Conservation (phyloP, 306 rosid genomes). For the Pterocarpus macrocarpus region DNA sequence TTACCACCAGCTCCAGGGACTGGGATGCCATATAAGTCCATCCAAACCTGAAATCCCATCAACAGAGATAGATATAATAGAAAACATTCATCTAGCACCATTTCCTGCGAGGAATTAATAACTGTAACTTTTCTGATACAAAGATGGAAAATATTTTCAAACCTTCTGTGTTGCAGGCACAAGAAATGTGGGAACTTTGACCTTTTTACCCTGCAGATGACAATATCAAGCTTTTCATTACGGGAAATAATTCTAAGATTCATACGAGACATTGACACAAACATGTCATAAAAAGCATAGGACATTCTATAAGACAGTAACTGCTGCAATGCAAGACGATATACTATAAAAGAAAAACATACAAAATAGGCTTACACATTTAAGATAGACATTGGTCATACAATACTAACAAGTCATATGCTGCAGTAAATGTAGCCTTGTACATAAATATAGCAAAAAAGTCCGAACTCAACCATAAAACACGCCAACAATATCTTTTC, state of each 20-base stretch:
- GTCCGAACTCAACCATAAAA: slow-evolving; percentile 4
- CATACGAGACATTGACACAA: slow-evolving; percentile 21
- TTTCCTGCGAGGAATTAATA: slow-evolving; percentile 17
- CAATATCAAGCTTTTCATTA: slow-evolving; percentile 31
- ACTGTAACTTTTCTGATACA: background rate
- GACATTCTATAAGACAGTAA: slow-evolving; percentile 18
- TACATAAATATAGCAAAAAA: slow-evolving; percentile 1
- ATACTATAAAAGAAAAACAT: slow-evolving; percentile 5
- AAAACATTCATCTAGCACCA: slow-evolving; percentile 26
- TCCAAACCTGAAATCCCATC: slow-evolving; percentile 79
- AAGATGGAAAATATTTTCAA: slow-evolving; percentile 37
- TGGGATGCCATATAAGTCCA: slow-evolving; percentile 78
- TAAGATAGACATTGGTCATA: slow-evolving; percentile 14
- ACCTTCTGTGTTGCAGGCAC: slow-evolving; percentile 99
- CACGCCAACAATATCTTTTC: background rate
- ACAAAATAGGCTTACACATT: background rate
- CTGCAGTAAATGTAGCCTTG: background rate
- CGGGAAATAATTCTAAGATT: slow-evolving; percentile 32
- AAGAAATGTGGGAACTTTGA: slow-evolving; percentile 96
- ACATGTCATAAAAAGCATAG: slow-evolving; percentile 5
- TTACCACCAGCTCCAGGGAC: slow-evolving; percentile 97
- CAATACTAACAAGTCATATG: slow-evolving; percentile 21
- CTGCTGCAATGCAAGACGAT: background rate
- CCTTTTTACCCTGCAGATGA: slow-evolving; percentile 79
- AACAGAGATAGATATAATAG: background rate